Base-by-base conservation (phyloP, 2,329 filamentous ascomycete species). In the Fusarium incarnatum region DNA sequence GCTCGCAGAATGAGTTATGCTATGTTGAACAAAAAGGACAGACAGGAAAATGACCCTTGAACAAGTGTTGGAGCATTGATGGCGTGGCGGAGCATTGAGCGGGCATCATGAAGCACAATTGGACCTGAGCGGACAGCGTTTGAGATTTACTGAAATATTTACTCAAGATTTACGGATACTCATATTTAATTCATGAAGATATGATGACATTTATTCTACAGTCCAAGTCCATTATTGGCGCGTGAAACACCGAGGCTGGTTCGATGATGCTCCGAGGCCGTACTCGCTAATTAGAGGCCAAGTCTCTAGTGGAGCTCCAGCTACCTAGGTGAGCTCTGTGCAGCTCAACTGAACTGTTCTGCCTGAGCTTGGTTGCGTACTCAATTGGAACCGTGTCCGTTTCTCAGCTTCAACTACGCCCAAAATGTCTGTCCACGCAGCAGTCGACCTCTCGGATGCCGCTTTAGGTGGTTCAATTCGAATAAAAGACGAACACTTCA, bases 371-470 rank as follows among this genome's bases (percentile, higher is more conserved):
- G 62, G 28, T 71, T 71, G 68, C 68, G 67, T 47, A 68, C 55
- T 50, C 46, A 50, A 48, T 37, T 37, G 28, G 45, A 63, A 64
- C 46, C 60, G 60, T 58, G 59, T 70, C 66, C 60, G 58, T 59
- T 58, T 63, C 50, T 53, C 47, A 66, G 20, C 37, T 28, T 54
- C 41, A 37, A 42, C 32, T 48, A 45, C 28, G 16, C 40, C 48
- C 45, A 41, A 40, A 50, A 76, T 76, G 74, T 59, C 49, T 18
- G 61, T 62, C 27, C 62, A 72, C 60, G 68, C 72, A 60, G 79
- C 79, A n/a, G 73, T 77, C 15, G 78, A 80, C 46, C 77, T 80
- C 52, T 81, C 79, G 15, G 76, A 77, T 34, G 75, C 76, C 13
- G 79, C 79, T 1, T 61, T 80, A 8, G 79, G 78, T 27, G 77